Evolutionary conservation across 192 early-diverging fungal genomes (phyloP), one percentile per base, ranked within the genome.

Genomic region (Cetraspora pellucida): DNA sequence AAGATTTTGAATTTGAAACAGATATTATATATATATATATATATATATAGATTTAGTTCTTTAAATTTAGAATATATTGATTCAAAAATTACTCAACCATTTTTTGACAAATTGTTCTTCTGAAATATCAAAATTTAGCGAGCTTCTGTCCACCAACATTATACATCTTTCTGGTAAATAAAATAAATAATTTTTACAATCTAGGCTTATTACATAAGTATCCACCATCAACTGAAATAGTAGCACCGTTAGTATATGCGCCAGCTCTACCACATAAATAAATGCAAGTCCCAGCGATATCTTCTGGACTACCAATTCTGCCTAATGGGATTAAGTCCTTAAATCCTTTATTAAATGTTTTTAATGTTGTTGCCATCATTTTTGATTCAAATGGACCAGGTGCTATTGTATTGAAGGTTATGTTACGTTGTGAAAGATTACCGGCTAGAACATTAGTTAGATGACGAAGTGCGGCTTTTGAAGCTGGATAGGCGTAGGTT

Each of bases 171-270:
- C n/a, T n/a, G n/a, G n/a, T n/a, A n/a, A n/a, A n/a, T n/a, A n/a
- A n/a, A n/a, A n/a, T n/a, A n/a, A n/a, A n/a, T n/a, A n/a, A n/a
- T n/a, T n/a, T n/a, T n/a, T n/a, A n/a, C n/a, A n/a, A n/a, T n/a
- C n/a, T n/a, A n/a, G n/a, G n/a, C n/a, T n/a, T n/a, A 37, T 47
- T 57, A 25, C 4, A 2, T 13, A 47, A 17, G 2, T 6, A 19
- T 14, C 96, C 96, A 67, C 96, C 96, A 81, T 97, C 96, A 44
- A 95, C 89, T 9, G 90, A 80, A 79, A 97, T 94, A 8, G 95
- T 81, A 37, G 89, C 87, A 23, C 96, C 96, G 17, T 90, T 95
- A 46, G 95, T 83, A 77, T 96, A 95, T 17, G 92, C 89, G 43
- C 91, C 91, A 4, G 92, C 95, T 7, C 84, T 76, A 23, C 88